Evolutionary conservation across 163 green algal species (phyloP).

Genomic region (Chlorella variabilis): DNA sequence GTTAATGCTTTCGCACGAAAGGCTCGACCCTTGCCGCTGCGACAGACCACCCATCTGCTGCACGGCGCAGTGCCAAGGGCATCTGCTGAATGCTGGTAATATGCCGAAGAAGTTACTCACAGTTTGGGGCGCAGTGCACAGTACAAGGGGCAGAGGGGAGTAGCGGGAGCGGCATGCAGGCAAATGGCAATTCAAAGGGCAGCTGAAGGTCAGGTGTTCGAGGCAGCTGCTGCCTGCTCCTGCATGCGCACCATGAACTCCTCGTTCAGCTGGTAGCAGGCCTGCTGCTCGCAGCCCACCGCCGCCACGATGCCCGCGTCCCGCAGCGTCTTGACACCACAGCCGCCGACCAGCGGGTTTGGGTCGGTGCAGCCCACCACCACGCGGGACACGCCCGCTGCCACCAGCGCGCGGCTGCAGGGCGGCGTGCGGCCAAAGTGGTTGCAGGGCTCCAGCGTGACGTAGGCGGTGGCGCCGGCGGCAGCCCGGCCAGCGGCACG

Average conservation of each 20-base stretch:
- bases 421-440: conserved; percentile 96
- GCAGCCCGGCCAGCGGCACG: conserved; percentile 77
- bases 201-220: too few relatives aligned
- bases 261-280: conserved; percentile 79
- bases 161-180: too few relatives aligned
- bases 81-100: too few relatives aligned
- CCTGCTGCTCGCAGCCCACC: conserved; percentile 61
- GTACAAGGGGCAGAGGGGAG: too few relatives aligned
- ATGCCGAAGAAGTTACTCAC: too few relatives aligned
- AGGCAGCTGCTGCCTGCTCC: not conserved
- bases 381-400: conserved; percentile 84
- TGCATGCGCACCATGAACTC: conserved; percentile 93
- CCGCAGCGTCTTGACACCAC: conserved; percentile 84
- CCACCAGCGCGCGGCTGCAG: conserved; percentile 91
- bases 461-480: conserved; percentile 93
- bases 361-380: conserved; percentile 94
- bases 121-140: too few relatives aligned
- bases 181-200: too few relatives aligned
- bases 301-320: conserved; percentile 85
- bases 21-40: too few relatives aligned
- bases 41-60: too few relatives aligned
- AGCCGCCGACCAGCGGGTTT: conserved; percentile 92
- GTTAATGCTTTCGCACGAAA: too few relatives aligned
- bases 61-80: too few relatives aligned
- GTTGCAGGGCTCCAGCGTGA: conserved; percentile 98